These are phyloP conservation scores for Arthrobotrys sinensis DNA, from an alignment of 2,329 filamentous ascomycete genomes.

Conservation along the genomic window DNA sequence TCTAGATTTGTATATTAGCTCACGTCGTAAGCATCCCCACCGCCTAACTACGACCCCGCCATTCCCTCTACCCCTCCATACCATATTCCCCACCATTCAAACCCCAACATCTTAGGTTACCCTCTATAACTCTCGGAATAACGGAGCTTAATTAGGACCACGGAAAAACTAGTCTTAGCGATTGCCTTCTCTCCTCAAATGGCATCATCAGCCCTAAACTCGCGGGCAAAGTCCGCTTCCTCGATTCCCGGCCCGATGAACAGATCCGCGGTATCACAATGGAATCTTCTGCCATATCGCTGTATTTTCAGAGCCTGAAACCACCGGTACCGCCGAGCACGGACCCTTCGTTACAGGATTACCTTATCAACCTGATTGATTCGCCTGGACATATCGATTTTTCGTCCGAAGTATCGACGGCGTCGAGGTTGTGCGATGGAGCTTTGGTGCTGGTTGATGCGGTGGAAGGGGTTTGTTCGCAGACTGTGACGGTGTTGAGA, in stretches of 20 bases:
- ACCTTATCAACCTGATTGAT: slow-evolving; percentile 96
- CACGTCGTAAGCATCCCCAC: slow-evolving; percentile 78
- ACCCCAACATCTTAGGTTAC: slow-evolving; percentile 34
- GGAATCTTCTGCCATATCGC: slow-evolving; percentile 97
- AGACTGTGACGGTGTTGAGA: slow-evolving; percentile 95
- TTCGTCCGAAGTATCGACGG: slow-evolving; percentile 96
- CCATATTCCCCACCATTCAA: slow-evolving; percentile 1
- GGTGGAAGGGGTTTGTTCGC: slow-evolving; percentile 97
- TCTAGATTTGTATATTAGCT: slow-evolving; percentile 91
- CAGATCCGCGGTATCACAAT: slow-evolving; percentile 98
- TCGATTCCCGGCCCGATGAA: slow-evolving; percentile 96
- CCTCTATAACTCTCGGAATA: slow-evolving; percentile 53
- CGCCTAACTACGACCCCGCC: slow-evolving; percentile 6
- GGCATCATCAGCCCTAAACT: slow-evolving; percentile 98
- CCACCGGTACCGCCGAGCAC: slow-evolving; percentile 66
- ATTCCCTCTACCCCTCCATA: slow-evolving; percentile 25
- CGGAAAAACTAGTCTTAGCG: slow-evolving; percentile 96
- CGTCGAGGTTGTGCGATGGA: slow-evolving; percentile 92
- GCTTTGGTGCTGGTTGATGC: slow-evolving; percentile 95
- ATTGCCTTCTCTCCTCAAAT: slow-evolving; percentile 96
- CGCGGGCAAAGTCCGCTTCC: slow-evolving; percentile 96
- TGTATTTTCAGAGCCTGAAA: slow-evolving; percentile 93
- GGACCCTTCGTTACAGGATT: slow-evolving; percentile 75
- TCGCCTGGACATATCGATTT: slow-evolving; percentile 99
- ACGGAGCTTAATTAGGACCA: slow-evolving; percentile 76